Evolutionary conservation across 2,329 filamentous ascomycete species (phyloP), one percentile per base, ranked within the genome.

Genomic region (Colletotrichum euphorbiae): DNA sequence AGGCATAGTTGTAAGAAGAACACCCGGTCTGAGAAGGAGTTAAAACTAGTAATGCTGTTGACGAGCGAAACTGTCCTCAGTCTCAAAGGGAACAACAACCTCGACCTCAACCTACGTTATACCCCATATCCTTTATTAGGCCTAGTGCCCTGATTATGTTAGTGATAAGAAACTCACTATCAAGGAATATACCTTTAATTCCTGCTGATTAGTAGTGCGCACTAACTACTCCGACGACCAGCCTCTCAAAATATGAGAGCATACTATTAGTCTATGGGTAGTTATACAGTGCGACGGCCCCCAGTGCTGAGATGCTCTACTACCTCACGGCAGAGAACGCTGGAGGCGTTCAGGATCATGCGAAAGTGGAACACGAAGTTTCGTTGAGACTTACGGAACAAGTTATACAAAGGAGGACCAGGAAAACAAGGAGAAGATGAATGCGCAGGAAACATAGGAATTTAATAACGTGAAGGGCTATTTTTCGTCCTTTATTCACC

Each of bases 161-260:
- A 55, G 70, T 17, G 59, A 74, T 51, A 28, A 57, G 12, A 58
- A 55, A 6, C 65, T 72, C 28, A 59, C 64, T 11, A 31, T 67
- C 40, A 19, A 69, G 61, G 69, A 68, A 51, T 62, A 62, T 15
- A 71, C 61, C 17, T 72, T 72, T 54, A 45, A 45, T 42, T 71
- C 68, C 36, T 65, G 61, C 51, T 54, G 70, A n/a, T 64, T 60
- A 12, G 60, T 66, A 42, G 54, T 70, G 40, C 68, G 67, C 42
- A 74, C 74, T 60, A 55, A 74, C 62, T 62, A 74, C 62, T 74
- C 74, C 55, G 69, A 74, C 46, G 50, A 71, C 56, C 46, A 70
- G 21, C 61, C 74, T 62, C 51, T 75, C 7, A 52, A 63, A 62
- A 43, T 64, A 56, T 56, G 67, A 51, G 63, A 72, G 62, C 63